Conservation (phyloP, 306 rosid species). For the Citrullus amarus region DNA sequence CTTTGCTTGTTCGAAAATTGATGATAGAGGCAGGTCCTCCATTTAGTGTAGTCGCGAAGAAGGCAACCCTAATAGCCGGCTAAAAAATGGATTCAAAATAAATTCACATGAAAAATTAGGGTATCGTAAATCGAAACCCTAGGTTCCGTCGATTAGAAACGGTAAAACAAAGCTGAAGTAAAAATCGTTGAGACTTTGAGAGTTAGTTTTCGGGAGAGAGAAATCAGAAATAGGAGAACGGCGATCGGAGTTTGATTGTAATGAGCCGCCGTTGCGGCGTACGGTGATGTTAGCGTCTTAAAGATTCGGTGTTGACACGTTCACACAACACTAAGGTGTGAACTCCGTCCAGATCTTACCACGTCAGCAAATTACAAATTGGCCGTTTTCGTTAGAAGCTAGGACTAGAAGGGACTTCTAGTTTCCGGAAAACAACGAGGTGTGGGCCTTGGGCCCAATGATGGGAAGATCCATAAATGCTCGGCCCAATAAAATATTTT, state of each 20-base stretch:
- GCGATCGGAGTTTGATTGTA: not conserved
- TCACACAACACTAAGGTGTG: not conserved
- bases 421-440: not conserved
- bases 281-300: not conserved
- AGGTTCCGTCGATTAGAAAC: not conserved
- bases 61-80: not conserved
- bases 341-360: not conserved
- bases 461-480: not conserved
- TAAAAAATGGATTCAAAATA: not conserved
- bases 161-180: not conserved
- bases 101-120: not conserved
- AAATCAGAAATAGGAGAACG: not conserved
- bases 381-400: not conserved
- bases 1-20: conserved; percentile 68
- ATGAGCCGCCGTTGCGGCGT: not conserved
- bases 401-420: not conserved
- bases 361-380: not conserved
- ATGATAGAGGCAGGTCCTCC: conserved; percentile 67
- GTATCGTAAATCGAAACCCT: not conserved
- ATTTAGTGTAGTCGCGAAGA: conserved; percentile 16
- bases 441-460: not conserved
- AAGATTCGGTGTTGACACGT: not conserved
- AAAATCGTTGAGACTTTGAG: not conserved
- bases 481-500: not conserved
- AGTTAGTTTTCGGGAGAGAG: not conserved